These are phyloP conservation scores for Hymenoscyphus fructigenus DNA, from an alignment of 2,329 filamentous ascomycete genomes.

Conservation along the genomic window DNA sequence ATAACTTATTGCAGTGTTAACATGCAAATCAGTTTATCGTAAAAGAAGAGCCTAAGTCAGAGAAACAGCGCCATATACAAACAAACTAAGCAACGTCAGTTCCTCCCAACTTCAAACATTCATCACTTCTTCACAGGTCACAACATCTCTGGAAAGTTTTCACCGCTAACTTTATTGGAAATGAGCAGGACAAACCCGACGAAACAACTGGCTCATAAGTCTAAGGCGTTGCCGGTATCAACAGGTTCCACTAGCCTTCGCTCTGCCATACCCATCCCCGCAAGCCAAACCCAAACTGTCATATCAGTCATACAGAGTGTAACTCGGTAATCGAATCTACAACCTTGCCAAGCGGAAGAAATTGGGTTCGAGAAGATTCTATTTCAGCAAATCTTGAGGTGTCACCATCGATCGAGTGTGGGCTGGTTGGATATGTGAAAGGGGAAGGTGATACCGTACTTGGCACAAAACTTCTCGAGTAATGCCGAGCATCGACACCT, in stretches of 20 bases:
- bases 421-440: neutral
- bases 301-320: neutral
- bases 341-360: neutral
- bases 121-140: neutral
- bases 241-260: neutral
- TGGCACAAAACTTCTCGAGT: neutral
- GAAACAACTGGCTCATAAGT: neutral
- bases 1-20: neutral
- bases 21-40: neutral
- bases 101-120: neutral
- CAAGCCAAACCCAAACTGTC: neutral
- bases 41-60: no score
- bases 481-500: neutral
- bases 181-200: neutral
- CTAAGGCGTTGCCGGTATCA: neutral
- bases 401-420: neutral
- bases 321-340: neutral
- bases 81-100: neutral
- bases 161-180: neutral
- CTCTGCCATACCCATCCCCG: neutral
- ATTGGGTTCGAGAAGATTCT: neutral
- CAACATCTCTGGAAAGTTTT: neutral
- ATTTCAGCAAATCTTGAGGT: neutral
- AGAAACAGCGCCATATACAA: no score
- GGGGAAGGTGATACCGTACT: neutral